These are phyloP conservation scores for Passiflora organensis DNA, from an alignment of 345 rosid genomes.

Conservation along the genomic window DNA sequence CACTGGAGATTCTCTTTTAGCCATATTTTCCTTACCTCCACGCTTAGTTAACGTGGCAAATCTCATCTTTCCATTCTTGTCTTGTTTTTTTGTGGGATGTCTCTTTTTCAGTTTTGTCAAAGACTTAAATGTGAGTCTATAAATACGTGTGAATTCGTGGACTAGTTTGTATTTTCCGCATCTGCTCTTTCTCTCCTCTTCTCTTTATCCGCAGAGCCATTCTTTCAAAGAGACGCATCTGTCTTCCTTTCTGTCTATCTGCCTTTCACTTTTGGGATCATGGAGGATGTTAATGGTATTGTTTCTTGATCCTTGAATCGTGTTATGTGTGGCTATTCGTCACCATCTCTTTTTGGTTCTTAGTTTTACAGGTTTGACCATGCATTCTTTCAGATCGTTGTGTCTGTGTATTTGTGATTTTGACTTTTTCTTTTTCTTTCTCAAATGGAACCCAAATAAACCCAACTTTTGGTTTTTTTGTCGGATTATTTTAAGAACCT, in stretches of 20 bases:
- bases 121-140: not conserved
- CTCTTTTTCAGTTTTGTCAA: too few species aligned
- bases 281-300: slow-evolving; percentile 15
- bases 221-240: not conserved
- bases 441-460: too few species aligned
- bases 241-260: too few species aligned
- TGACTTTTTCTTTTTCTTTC: too few species aligned
- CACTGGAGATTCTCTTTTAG: not conserved
- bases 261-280: not conserved
- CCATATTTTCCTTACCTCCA: not conserved
- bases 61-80: not conserved
- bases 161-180: slow-evolving; percentile 6
- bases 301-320: not conserved
- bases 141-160: slow-evolving; percentile 11
- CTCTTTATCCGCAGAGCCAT: not conserved
- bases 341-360: too few species aligned
- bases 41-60: not conserved
- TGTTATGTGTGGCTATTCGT: too few species aligned
- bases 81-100: too few species aligned
- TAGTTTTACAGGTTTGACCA: not conserved
- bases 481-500: too few species aligned
- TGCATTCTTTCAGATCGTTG: too few species aligned
- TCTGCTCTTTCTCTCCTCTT: not conserved
- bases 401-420: too few species aligned
- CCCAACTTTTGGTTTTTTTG: too few species aligned